Evolutionary conservation across 1,139 yeast genomes (phyloP).

Genomic region (Trichomonascaceae sp.): DNA sequence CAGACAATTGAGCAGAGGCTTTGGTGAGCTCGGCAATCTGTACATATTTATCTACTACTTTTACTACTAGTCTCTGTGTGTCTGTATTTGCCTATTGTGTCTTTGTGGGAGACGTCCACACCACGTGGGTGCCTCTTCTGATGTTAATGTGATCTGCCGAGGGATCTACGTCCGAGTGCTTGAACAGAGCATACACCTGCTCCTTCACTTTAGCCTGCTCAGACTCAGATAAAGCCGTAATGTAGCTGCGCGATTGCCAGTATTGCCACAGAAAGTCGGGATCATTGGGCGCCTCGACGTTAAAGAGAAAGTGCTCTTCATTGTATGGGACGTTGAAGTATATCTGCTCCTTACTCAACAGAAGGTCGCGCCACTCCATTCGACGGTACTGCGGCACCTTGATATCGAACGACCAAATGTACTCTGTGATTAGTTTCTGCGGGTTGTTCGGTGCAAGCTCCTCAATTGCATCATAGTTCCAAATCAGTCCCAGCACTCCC

Average conservation of each 20-base stretch:
- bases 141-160: conserved; percentile 7
- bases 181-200: conserved; percentile 23
- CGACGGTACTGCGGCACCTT: conserved; percentile 49
- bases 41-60: not conserved
- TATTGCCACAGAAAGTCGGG: conserved; percentile 33
- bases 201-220: conserved; percentile 27
- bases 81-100: not conserved
- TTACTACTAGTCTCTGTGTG: not conserved
- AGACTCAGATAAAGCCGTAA: conserved; percentile 33
- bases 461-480: conserved; percentile 43
- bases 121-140: conserved; percentile 10
- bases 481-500: conserved; percentile 40
- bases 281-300: conserved; percentile 10
- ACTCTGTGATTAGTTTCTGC: conserved; percentile 24
- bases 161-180: conserved; percentile 1
- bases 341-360: conserved; percentile 22
- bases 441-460: conserved; percentile 16
- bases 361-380: conserved; percentile 35
- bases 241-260: conserved; percentile 48
- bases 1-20: no score
- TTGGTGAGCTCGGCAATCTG: no score
- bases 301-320: conserved; percentile 26
- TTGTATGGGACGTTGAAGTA: conserved; percentile 25
- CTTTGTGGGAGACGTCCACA: conserved; percentile 8
- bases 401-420: conserved; percentile 23